Evolutionary conservation across 352 stramenopile genomes (phyloP), one percentile per base, ranked within the genome.

Genomic region (Pythium guiyangense): DNA sequence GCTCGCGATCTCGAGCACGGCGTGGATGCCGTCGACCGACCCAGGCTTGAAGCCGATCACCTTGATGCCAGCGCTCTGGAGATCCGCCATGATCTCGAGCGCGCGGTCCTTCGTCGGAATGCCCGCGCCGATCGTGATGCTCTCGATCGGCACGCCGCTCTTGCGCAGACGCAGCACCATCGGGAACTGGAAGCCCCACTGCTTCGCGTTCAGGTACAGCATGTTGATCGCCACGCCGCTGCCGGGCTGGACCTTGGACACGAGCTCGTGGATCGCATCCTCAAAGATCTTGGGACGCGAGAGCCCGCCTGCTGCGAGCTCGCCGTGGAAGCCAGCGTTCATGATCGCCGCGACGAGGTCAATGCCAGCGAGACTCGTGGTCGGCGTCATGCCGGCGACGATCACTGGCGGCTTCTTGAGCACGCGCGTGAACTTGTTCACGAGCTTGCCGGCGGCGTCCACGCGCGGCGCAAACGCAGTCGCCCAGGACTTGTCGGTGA

Each of bases 181-280:
- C n/a, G n/a, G n/a, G n/a, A n/a, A n/a, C n/a, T n/a, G n/a, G n/a
- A n/a, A 40, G 35, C 35, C 83, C 87, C 85, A 96, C 61, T 93
- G 85, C 69, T 92, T 90, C 25, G 82, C 72, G 66, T 95, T 96
- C 40, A 96, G 47, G 62, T 94, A 96, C 20, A 96, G 60, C 86
- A 96, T 89, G 70, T 94, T 94, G 57, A 96, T 88, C 31, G 75
- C 66, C 49, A 96, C 82, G 29, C 83, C 86, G 26, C 77, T 59
- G 17, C 85, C 87, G 6, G 85, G 80, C 31, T 79, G 78, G 50
- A 94, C 69, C 71, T 90, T 92, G 25, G 61, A 73, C 12, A 88
- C 71, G 14, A 94, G 73, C 46, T 91, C 70, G 12, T 62, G 64
- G 55, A 96, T 74, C 11, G 69, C 72, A 12, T 59, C 49, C 46